A percentile compares a stretch with the other conserved stretches of the same genome.
Conservation (phyloP, 2,329 filamentous ascomycete genomes). For the Beauveria rudraprayagi region DNA sequence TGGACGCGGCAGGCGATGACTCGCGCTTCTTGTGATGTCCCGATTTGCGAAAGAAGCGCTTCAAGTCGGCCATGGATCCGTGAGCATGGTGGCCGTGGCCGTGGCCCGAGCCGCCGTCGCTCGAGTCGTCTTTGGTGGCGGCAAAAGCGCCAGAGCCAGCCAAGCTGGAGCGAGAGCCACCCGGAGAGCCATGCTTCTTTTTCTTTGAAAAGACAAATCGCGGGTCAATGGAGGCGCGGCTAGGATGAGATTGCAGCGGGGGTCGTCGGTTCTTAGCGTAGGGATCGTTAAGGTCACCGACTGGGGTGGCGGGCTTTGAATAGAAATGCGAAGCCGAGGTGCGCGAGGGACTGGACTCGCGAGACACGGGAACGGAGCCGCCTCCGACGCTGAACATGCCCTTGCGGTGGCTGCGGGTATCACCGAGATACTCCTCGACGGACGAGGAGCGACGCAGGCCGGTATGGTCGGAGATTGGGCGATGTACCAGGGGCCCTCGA, state of each 20-base stretch:
- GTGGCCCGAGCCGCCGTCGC: constrained; percentile 19
- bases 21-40: constrained; percentile 59
- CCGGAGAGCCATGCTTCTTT: constrained; percentile 52
- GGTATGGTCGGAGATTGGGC: constrained; percentile 35
- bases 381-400: constrained; percentile 46
- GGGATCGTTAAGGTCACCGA: constrained; percentile 73
- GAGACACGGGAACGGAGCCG: constrained; percentile 48
- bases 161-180: constrained; percentile 42
- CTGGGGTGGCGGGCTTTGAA: constrained; percentile 68
- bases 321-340: constrained; percentile 55
- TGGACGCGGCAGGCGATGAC: constrained; percentile 51
- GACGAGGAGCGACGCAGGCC: constrained; percentile 34
- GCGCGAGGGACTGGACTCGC: constrained; percentile 58
- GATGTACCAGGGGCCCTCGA: constrained; percentile 31
- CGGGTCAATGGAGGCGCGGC: constrained; percentile 59
- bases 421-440: constrained; percentile 27
- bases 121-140: constrained; percentile 26
- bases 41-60: constrained; percentile 88
- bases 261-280: constrained; percentile 77
- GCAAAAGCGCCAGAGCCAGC: constrained; percentile 38
- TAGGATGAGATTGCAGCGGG: constrained; percentile 57
- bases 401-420: constrained; percentile 37
- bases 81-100: constrained; percentile 31
- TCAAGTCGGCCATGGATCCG: constrained; percentile 87
- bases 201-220: constrained; percentile 81